Percentiles rank a stretch among this genome's conserved stretches.
Evolutionary conservation across 106 monocot genomes (phyloP).

Genomic region (Dioscorea alata): DNA sequence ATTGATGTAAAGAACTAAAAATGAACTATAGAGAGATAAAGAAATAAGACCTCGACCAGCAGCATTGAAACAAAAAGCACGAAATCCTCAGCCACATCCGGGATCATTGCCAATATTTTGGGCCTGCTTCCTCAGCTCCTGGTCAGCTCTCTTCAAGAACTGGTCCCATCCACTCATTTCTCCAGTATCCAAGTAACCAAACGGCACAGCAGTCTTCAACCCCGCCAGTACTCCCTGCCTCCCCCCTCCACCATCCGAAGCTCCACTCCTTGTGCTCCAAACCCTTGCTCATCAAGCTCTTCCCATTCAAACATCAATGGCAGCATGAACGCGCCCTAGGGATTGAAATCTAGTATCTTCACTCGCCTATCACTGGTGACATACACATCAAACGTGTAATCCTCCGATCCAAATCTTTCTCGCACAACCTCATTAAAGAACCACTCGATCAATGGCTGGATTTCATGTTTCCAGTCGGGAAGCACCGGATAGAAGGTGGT

Average conservation of each 20-base stretch:
- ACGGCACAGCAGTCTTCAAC: conserved; percentile 15
- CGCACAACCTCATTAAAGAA: conserved; percentile 60
- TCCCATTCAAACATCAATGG: conserved; percentile 81
- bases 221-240: neutral
- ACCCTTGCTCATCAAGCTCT: conserved; percentile 47
- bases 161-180: conserved; percentile 16
- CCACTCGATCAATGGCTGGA: conserved; percentile 25
- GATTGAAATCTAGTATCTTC: conserved; percentile 88
- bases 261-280: conserved; percentile 9
- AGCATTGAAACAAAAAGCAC: no score
- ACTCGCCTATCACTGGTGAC: conserved; percentile 40
- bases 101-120: no score
- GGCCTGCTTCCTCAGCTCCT: conserved; percentile 9
- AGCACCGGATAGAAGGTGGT: conserved; percentile 78
- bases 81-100: no score
- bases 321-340: conserved; percentile 77
- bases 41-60: no score
- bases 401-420: conserved; percentile 35
- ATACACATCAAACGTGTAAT: conserved; percentile 81
- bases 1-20: no score
- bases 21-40: no score
- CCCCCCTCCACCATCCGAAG: conserved; percentile 13
- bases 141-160: conserved; percentile 7
- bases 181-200: conserved; percentile 7
- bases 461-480: conserved; percentile 30